Conservation (phyloP, 805 yeast species). For the Yarrowia porcina region DNA sequence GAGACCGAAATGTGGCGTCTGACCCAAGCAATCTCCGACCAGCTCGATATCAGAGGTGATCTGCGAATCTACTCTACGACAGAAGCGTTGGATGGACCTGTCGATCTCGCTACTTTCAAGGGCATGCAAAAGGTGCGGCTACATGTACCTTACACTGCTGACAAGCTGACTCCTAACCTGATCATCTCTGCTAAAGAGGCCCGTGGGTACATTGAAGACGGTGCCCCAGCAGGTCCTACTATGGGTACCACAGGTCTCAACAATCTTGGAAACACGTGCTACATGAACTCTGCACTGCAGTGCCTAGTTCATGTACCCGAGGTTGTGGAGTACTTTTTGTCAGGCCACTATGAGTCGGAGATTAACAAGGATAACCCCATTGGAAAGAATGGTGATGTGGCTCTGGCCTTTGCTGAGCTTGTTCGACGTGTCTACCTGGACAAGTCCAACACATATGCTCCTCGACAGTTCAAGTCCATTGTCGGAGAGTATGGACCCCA, state of each 20-base stretch:
- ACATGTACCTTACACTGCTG: not conserved
- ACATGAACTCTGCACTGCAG: constrained; percentile 92
- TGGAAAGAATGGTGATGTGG: constrained; percentile 81
- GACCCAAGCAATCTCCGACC: not conserved
- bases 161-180: not conserved
- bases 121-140: not conserved
- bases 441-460: constrained; percentile 45
- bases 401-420: constrained; percentile 66
- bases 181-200: not conserved
- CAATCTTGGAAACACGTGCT: constrained; percentile 87
- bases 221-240: not conserved
- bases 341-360: constrained; percentile 58
- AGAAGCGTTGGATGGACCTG: not conserved
- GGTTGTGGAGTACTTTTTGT: constrained; percentile 68
- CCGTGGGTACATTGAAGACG: constrained; percentile 11
- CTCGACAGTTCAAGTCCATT: constrained; percentile 72
- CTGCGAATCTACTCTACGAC: not conserved
- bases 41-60: constrained; percentile 3
- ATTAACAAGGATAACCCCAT: constrained; percentile 75
- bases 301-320: constrained; percentile 81
- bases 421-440: constrained; percentile 55
- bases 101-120: constrained; percentile 10
- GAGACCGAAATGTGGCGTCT: not conserved
- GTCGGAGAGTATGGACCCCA: constrained; percentile 75
- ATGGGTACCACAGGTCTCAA: constrained; percentile 58